Base-by-base conservation (phyloP, 306 rosid genomes). In the Quercus wislizeni region DNA sequence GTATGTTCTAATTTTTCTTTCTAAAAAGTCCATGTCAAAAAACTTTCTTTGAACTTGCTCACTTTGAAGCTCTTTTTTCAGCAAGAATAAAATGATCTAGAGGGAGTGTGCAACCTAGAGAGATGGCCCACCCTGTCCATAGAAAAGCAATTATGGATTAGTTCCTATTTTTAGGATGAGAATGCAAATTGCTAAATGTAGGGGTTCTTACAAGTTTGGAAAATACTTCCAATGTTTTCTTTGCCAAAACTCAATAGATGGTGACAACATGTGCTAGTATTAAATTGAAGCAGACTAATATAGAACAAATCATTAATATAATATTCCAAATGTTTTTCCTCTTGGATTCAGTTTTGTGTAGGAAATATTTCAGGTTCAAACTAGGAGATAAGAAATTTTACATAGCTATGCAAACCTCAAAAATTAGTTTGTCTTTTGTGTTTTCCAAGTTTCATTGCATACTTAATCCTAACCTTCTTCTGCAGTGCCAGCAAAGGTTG, bases 401-500 rank as follows among this genome's bases (percentile, higher is more conserved):
- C 64, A 74, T 55, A 21, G 71, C 78, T 30, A 68, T 74, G 38
- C 75, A 21, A 73, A 73, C 25, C 62, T 74, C 55, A 78, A 31
- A 56, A 11, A 4, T 38, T 65, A 58, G 14, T 38, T 4, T 19
- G 15, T 62, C 25, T 57, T 19, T 57, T 19, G 78, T 17, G 46
- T 41, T 41, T 41, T 41, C 46, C 73, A 77, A 15, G 31, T 51
- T 68, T 72, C 56, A 12, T 38, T 43, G 21, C 80, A 3, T 75
- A 72, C 65, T 65, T 49, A 6, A 49, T 82, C 74, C 38, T 64
- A 30, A 55, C 61, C 63, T 79, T 70, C 69, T 64, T 75, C 57
- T 86, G 87, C 85, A 94, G 97, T 87, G 65, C 81, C 46, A 76
- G 72, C 54, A 82, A 89, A 63, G 99, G 95, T 80, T 94, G 97